Percentiles rank a stretch among this genome's conserved stretches.
These are phyloP conservation scores for Rhodotorula sp. DNA, from an alignment of 1,284 basidiomycete species.

Conservation along the genomic window DNA sequence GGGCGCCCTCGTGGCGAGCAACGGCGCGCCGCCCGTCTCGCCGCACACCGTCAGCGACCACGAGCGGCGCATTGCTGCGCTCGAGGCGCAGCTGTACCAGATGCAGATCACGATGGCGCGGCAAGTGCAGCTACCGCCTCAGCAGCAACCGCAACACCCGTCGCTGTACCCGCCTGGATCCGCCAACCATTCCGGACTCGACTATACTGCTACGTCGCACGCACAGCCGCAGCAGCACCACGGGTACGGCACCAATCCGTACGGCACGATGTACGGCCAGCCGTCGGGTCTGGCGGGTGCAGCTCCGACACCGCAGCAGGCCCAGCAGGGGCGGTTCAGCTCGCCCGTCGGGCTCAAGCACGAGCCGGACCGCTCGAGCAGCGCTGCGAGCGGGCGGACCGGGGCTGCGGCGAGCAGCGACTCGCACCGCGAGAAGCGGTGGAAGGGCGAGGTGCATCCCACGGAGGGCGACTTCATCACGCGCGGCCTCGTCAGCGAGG, in stretches of 20 bases:
- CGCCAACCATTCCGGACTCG: background rate
- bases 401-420: background rate
- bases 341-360: conserved; percentile 13
- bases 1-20: background rate
- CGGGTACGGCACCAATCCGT: background rate
- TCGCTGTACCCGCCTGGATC: background rate
- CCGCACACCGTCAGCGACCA: conserved; percentile 21
- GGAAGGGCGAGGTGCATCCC: conserved; percentile 24
- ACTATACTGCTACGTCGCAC: background rate
- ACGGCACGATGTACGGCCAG: background rate
- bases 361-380: conserved; percentile 4
- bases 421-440: conserved; percentile 26
- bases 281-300: background rate
- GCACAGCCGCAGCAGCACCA: background rate
- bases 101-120: conserved; percentile 21
- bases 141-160: background rate
- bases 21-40: background rate
- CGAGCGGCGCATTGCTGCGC: conserved; percentile 34
- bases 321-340: too few species aligned
- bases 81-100: conserved; percentile 36
- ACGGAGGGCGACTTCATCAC: conserved; percentile 30
- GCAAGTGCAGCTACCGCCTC: conserved; percentile 1
- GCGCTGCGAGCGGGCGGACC: background rate
- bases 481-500: conserved; percentile 30
- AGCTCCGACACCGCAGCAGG: background rate